A percentile compares a stretch with the other conserved stretches of the same genome.
These are phyloP conservation scores for Croton setiger DNA, from an alignment of 441 rosid genomes.

Conservation along the genomic window DNA sequence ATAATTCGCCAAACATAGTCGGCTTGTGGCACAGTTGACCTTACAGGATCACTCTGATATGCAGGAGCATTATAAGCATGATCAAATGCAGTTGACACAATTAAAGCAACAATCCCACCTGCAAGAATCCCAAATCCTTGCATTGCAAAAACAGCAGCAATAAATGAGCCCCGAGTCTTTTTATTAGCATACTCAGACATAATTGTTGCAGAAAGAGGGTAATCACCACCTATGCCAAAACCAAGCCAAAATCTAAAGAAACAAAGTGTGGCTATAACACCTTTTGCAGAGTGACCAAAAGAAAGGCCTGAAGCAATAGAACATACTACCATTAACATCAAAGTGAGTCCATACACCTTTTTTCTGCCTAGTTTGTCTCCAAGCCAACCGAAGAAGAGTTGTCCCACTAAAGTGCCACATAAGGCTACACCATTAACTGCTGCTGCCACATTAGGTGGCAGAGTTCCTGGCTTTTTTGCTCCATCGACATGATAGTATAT, in stretches of 20 bases:
- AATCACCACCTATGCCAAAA: constrained; percentile 84
- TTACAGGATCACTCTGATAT: constrained; percentile 43
- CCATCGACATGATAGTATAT: constrained; percentile 71
- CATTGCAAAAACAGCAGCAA: constrained; percentile 81
- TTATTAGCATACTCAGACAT: constrained; percentile 83
- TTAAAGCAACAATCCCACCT: constrained; percentile 57
- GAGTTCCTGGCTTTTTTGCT: constrained; percentile 51
- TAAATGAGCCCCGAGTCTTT: constrained; percentile 76
- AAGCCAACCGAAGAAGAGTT: constrained; percentile 86
- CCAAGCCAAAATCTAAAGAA: constrained; percentile 91
- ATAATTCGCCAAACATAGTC: constrained; percentile 74
- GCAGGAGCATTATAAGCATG: constrained; percentile 40
- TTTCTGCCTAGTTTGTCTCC: constrained; percentile 76
- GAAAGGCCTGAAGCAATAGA: constrained; percentile 72
- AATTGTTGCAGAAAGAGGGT: constrained; percentile 77
- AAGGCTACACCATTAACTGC: constrained; percentile 80
- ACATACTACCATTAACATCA: constrained; percentile 62
- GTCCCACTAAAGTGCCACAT: constrained; percentile 67
- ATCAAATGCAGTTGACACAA: constrained; percentile 40
- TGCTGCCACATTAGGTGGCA: constrained; percentile 71
- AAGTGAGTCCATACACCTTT: constrained; percentile 70
- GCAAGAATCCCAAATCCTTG: constrained; percentile 75
- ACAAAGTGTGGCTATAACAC: constrained; percentile 65
- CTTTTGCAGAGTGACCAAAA: constrained; percentile 41
- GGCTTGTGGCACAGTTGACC: constrained; percentile 54